Base-by-base conservation (phyloP, 2,329 filamentous ascomycete genomes). In the Esteya vermicola region DNA sequence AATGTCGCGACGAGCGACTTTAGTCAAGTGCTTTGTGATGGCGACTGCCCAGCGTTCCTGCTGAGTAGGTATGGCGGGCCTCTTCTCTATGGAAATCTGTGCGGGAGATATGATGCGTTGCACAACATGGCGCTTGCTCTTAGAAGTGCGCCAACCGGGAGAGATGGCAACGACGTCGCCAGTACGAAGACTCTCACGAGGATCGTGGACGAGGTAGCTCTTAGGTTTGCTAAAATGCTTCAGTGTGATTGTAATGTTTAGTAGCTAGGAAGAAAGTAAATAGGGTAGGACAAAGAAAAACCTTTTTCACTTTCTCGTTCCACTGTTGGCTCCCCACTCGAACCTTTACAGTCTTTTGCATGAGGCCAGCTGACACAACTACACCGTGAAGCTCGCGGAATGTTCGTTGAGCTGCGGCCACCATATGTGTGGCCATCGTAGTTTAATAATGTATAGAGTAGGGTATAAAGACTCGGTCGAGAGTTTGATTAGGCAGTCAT, bases 331-430 rank as follows among this genome's bases (percentile, higher is more conserved):
- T 72, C 38, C 80, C 78, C 13, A 88, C 68, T 48, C 77, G 73
- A 46, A 88, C 83, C 60, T 83, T 86, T 42, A 86, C 81, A 3
- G 82, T 86, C 60, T 79, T 83, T 43, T 75, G 62, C 79, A 86
- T 86, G 43, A 78, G 68, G 18, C 83, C 84, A 7, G 82, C 76
- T 32, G 81, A 85, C 37, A 88, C 73, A 20, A 89, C 84, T 31
- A 89, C 74, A 46, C 81, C 81, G 45, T 69, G 67, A 42, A 75
- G 55, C 52, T 74, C 66, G 44, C 67, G 65, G 38, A 62, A 65
- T 37, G 64, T 63, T 40, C 57, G 59, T 40, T 59, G 60, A 42
- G 63, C 60, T 26, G 61, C 61, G 13, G 49, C 46, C 7, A 52
- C 48, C 26, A 49, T 47, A 30, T 52, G 50, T 13, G 49, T 53